Percentiles rank a stretch among this genome's conserved stretches.
phyloP scores from a whole-genome alignment of 306 rosid species.

The Alnus glutinosa region DNA sequence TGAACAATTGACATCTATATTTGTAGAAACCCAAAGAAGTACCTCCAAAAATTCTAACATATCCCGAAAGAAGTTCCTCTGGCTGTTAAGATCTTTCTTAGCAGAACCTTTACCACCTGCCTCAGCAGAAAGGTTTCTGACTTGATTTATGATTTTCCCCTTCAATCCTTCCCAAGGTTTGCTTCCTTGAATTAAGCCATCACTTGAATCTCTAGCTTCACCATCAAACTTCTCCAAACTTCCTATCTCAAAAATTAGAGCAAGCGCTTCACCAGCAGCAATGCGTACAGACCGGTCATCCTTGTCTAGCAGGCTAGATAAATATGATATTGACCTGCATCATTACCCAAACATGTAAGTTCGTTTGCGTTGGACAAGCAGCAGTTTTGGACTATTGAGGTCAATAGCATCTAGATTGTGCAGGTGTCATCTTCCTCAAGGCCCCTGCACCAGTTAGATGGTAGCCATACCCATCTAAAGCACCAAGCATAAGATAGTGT shows the following conservation, averaged over 20 bases:
- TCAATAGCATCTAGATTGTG: background rate
- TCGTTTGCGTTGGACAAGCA: background rate
- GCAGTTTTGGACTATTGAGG: background rate
- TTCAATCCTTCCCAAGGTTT: conserved; percentile 68
- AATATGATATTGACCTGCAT: conserved; percentile 72
- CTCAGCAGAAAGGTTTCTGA: conserved; percentile 71
- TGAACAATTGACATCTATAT: background rate
- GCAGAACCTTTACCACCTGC: conserved; percentile 93
- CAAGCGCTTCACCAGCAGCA: conserved; percentile 95
- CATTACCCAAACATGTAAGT: conserved; percentile 15
- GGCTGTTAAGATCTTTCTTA: conserved; percentile 84
- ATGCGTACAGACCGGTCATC: conserved; percentile 89
- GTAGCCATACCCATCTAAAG: background rate
- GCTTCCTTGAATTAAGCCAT: conserved; percentile 38
- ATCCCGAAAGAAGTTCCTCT: conserved; percentile 79
- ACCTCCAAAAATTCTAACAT: conserved; percentile 85
- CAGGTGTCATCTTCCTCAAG: background rate
- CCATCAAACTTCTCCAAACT: conserved; percentile 55
- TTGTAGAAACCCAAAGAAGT: conserved; percentile 2
- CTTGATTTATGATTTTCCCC: conserved; percentile 77
- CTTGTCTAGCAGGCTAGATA: conserved; percentile 84
- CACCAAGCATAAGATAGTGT: background rate
- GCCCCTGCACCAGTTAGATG: background rate
- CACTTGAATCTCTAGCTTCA: conserved; percentile 43
- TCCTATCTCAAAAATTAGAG: conserved; percentile 82